These are phyloP conservation scores for Leishmania lainsoni DNA, from an alignment of 208 protist genomes.

Conservation along the genomic window DNA sequence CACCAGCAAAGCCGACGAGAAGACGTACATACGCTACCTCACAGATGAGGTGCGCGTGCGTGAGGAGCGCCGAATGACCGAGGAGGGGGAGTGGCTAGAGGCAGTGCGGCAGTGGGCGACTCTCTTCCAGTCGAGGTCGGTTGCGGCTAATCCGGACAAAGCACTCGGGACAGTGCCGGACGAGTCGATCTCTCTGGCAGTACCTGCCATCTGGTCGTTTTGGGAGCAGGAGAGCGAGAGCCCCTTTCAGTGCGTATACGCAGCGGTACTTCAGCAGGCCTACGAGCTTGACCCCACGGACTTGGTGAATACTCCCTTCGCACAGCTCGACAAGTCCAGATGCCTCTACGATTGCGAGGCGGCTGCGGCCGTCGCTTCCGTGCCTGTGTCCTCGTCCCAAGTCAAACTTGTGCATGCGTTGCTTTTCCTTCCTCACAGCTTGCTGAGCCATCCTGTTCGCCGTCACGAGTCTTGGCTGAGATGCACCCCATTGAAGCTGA, in stretches of 20 bases:
- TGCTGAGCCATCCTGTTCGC: not conserved
- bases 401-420: conserved; percentile 5
- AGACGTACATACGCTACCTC: conserved; percentile 40
- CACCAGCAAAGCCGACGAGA: not conserved
- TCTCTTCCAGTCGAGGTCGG: not conserved
- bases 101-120: conserved; percentile 35
- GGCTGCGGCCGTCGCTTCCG: not conserved
- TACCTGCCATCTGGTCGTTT: conserved; percentile 12
- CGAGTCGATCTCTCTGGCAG: not conserved
- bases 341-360: conserved; percentile 13
- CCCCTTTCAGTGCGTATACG: conserved; percentile 26
- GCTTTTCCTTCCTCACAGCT: conserved; percentile 13
- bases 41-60: conserved; percentile 38
- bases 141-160: not conserved
- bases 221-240: conserved; percentile 4
- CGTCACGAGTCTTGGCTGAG: not conserved
- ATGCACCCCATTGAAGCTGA: conserved; percentile 15
- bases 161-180: not conserved
- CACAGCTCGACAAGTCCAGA: conserved; percentile 11
- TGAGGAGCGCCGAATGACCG: conserved; percentile 28
- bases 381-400: not conserved
- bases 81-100: conserved; percentile 27
- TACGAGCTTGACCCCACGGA: conserved; percentile 28
- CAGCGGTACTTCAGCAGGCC: conserved; percentile 17
- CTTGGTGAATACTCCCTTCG: conserved; percentile 40